Evolutionary conservation across 176 grass and related monocot species (phyloP).

Genomic region (Secale cereale): DNA sequence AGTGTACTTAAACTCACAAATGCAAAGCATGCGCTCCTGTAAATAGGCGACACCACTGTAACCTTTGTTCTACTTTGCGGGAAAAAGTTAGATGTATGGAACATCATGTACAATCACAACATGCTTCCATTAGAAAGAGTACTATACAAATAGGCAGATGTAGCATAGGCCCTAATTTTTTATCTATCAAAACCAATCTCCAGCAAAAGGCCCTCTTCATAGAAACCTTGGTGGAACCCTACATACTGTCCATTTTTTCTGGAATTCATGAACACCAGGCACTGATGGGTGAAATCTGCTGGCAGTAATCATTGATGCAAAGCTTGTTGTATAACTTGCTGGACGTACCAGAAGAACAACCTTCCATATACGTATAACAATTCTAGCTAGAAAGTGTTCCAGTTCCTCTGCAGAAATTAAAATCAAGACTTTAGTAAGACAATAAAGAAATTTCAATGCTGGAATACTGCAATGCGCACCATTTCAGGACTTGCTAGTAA

Average conservation of each 20-base stretch:
- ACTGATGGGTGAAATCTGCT: slow-evolving; percentile 38
- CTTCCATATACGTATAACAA: slow-evolving; percentile 27
- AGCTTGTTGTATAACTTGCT: slow-evolving; percentile 44
- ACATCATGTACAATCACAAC: slow-evolving; percentile 30
- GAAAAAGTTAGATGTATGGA: slow-evolving; percentile 45
- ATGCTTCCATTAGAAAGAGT: slow-evolving; percentile 21
- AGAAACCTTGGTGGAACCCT: slow-evolving; percentile 28
- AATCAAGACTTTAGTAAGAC: background rate
- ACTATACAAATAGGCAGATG: background rate
- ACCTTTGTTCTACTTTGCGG: slow-evolving; percentile 22
- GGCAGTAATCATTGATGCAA: slow-evolving; percentile 57
- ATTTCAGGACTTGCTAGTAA: background rate
- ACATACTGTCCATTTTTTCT: slow-evolving; percentile 19
- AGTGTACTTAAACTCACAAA: background rate
- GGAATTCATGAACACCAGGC: slow-evolving; percentile 37
- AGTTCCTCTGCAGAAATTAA: slow-evolving; percentile 29
- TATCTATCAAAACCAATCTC: slow-evolving; percentile 20
- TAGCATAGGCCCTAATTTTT: slow-evolving; percentile 25
- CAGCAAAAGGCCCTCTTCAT: slow-evolving; percentile 4
- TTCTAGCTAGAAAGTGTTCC: slow-evolving; percentile 29
- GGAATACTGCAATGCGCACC: background rate
- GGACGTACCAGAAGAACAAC: slow-evolving; percentile 41
- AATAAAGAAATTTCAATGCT: background rate
- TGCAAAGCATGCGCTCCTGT: slow-evolving; percentile 38
- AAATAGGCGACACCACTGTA: slow-evolving; percentile 45